These are phyloP conservation scores for Bryopsis sp. DNA, from an alignment of 139 green algal genomes.

Conservation along the genomic window DNA sequence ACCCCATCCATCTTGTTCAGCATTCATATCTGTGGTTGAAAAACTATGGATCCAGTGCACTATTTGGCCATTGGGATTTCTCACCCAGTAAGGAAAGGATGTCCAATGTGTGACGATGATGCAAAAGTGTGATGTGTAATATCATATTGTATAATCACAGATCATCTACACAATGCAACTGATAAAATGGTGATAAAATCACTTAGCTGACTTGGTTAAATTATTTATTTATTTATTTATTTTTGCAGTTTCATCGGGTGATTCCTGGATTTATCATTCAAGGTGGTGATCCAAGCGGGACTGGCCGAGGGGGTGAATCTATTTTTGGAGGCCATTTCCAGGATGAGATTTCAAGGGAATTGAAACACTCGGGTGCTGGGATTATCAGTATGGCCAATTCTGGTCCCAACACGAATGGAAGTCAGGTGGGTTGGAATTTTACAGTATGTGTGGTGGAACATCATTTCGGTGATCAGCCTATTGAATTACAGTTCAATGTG, in stretches of 20 bases:
- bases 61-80: too few relatives aligned
- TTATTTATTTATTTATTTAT: constrained; percentile 5
- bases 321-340: constrained; percentile 85
- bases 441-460: too few relatives aligned
- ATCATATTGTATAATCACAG: too few relatives aligned
- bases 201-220: neutral
- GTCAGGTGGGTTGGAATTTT: constrained; percentile 47
- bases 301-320: constrained; percentile 77
- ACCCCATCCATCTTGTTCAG: too few relatives aligned
- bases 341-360: constrained; percentile 72
- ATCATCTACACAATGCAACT: neutral
- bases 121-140: too few relatives aligned
- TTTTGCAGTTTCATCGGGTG: constrained; percentile 64
- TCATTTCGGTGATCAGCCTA: too few relatives aligned
- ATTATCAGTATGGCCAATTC: constrained; percentile 84
- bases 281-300: constrained; percentile 92
- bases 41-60: too few relatives aligned
- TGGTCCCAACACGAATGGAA: constrained; percentile 74
- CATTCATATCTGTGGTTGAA: too few relatives aligned
- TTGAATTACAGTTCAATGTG: too few relatives aligned
- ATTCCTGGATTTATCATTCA: constrained; percentile 80
- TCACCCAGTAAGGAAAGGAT: too few relatives aligned
- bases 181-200: neutral
- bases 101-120: too few relatives aligned
- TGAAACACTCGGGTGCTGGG: constrained; percentile 78